Evolutionary conservation across 2,329 filamentous ascomycete genomes (phyloP).

Genomic region (Aspergillus eucalypticola): DNA sequence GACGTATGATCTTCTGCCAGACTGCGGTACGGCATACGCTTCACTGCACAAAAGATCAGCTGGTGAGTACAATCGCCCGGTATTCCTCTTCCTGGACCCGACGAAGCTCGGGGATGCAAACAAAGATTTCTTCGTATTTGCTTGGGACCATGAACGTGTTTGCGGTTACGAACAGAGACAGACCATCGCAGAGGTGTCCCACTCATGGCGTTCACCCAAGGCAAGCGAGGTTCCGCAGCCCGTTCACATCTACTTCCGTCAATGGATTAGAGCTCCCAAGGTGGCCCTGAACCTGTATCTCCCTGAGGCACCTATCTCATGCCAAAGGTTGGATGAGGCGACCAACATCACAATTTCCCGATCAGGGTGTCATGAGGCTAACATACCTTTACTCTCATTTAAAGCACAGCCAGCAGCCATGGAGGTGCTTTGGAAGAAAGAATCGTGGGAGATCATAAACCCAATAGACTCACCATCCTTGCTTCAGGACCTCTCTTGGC

Average conservation of each 20-base stretch:
- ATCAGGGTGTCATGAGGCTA: slow-evolving; percentile 32
- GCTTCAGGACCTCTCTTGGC: slow-evolving; percentile 34
- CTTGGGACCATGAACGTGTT: slow-evolving; percentile 49
- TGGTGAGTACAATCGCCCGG: slow-evolving; percentile 18
- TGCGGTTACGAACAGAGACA: slow-evolving; percentile 50
- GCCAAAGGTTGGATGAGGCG: slow-evolving; percentile 22
- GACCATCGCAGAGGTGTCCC: slow-evolving; percentile 49
- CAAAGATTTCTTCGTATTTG: slow-evolving; percentile 60
- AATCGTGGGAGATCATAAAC: slow-evolving; percentile 31
- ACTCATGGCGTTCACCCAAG: slow-evolving; percentile 47
- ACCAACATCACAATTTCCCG: slow-evolving; percentile 17
- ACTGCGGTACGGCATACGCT: slow-evolving; percentile 59
- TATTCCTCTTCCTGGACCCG: slow-evolving; percentile 63
- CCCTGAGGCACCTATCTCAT: slow-evolving; percentile 21
- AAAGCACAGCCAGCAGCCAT: slow-evolving; percentile 21
- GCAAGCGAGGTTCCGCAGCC: slow-evolving; percentile 16
- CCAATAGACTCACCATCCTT: slow-evolving; percentile 28
- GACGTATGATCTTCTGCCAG: slow-evolving; percentile 51
- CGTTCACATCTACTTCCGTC: slow-evolving; percentile 34
- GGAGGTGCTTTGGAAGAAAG: slow-evolving; percentile 18
- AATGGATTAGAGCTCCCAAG: slow-evolving; percentile 26
- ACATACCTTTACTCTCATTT: slow-evolving; percentile 34
- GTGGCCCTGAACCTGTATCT: slow-evolving; percentile 24
- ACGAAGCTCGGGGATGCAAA: slow-evolving; percentile 48
- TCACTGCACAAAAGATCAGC: slow-evolving; percentile 53